Base-by-base conservation (phyloP, 257 asterid genomes). In the Cordia subcordata region DNA sequence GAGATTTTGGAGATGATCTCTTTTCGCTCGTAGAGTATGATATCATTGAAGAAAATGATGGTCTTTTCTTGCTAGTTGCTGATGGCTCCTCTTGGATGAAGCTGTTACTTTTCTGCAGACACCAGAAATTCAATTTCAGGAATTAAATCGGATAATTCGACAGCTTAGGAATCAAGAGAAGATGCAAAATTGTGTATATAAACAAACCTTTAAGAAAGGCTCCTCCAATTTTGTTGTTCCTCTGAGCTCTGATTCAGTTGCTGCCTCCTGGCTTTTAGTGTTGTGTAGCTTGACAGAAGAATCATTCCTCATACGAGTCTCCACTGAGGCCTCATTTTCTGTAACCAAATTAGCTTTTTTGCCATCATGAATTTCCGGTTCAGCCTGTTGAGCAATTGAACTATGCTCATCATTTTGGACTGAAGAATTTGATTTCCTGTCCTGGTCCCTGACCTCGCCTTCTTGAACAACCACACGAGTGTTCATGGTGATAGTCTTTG, bases 171-270 rank as follows among this genome's bases (percentile, higher is more conserved):
- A 27, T 27, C 35, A 27, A 27, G 35, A 27, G 35, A 27, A 27
- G 35, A 27, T 6, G 6, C 35, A 27, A 3, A 27, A 17, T 8
- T 4, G 37, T 33, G 33, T 4, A 38, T 50, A n/a, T n/a, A n/a
- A n/a, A n/a, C n/a, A n/a, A 52, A 85, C 95, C 97, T 82, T 78
- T 19, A 87, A 70, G 63, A 86, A 78, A 63, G 94, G 97, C 75
- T 74, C 84, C 79, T 90, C 91, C 61, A 78, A 72, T 38, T 68
- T 83, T 60, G 83, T 68, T 16, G 83, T 79, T 52, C 79, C 87
- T 68, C 79, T 79, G 19, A 62, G 72, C 71, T 81, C 95, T 45
- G 85, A 82, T 21, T 71, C 85, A 53, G 89, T 79, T 69, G 54
- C 57, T 22, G 58, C 67, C 15, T 70, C 80, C 55, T 64, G 73